Evolutionary conservation across 2,329 filamentous ascomycete genomes (phyloP), one percentile per base, ranked within the genome.

Genomic region (Trichoderma oligosporum): DNA sequence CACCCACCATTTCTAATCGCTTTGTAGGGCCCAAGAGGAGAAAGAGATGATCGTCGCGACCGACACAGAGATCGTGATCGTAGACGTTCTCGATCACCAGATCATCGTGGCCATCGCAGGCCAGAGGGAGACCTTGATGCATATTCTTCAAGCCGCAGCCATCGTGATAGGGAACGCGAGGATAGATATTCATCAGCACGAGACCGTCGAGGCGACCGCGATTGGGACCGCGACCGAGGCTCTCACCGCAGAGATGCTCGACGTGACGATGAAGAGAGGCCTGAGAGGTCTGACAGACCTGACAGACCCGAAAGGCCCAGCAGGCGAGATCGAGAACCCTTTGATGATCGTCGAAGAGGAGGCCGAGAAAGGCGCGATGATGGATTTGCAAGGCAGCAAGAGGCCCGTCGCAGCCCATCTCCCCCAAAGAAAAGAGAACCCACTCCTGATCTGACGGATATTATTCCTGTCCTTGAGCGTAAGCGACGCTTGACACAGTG

Each of bases 401-500:
- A 83, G 64, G 76, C 80, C 66, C 86, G 84, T 66, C 86, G 89
- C 65, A 96, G 89, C 67, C 84, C 87, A 16, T 88, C 87, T 35
- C 88, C 89, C 25, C 85, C 86, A 8, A 95, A 95, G 78, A 94
- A 93, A 77, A 88, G 90, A 72, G 94, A 99, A 73, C 91, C 94
- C 7, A 99, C 94, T 0, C 95, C 94, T 33, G 95, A 99, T 72
- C 78, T 99, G 69, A 95, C 92, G 60, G 85, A 95, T 67, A 78
- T 95, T 59, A 79, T 88, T n/a, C 83, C 91, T 4, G 80, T 99
- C 59, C 78, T 91, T 62, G 87, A 93, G 68, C 87, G 93, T 66
- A 94, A 92, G 79, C 87, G 95, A 65, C 88, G 94, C 59, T 78
- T 99, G 79, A 97, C 92, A 33, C 95, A 99, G 74, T 99, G 94